Conservation (phyloP, 352 stramenopile genomes). For the Elongisporangium prolatum region DNA sequence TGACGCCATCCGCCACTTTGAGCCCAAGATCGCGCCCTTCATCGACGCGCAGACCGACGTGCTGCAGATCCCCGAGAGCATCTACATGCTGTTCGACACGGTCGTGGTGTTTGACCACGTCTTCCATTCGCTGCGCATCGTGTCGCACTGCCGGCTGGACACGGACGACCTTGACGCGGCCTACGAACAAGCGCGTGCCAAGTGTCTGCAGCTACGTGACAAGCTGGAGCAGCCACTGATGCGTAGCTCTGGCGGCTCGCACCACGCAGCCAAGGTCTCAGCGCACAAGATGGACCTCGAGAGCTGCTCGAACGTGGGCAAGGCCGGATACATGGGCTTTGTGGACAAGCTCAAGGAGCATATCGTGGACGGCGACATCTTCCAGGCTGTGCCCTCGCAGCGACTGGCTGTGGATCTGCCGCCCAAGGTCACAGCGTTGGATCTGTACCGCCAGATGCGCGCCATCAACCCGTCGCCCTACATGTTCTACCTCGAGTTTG, state of each 20-base stretch:
- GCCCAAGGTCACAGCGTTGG: constrained; percentile 57
- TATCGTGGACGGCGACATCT: constrained; percentile 88
- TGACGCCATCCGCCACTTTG: constrained; percentile 86
- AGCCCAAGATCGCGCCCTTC: constrained; percentile 75
- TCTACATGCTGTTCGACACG: constrained; percentile 91
- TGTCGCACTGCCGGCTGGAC: constrained; percentile 77
- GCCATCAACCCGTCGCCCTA: constrained; percentile 88
- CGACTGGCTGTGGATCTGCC: constrained; percentile 67
- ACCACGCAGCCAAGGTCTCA: constrained; percentile 25
- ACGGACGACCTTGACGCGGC: constrained; percentile 53
- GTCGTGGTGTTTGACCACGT: constrained; percentile 89
- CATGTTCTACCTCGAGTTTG: constrained; percentile 88
- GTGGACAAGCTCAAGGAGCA: constrained; percentile 85
- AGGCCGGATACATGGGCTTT: constrained; percentile 83
- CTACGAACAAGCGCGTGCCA: constrained; percentile 67
- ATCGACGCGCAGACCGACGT: constrained; percentile 75
- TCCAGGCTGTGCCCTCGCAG: constrained; percentile 87
- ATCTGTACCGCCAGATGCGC: constrained; percentile 88
- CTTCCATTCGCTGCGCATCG: constrained; percentile 88
- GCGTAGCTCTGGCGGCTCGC: constrained; percentile 48
- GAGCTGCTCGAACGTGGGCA: constrained; percentile 74
- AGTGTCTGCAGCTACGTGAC: constrained; percentile 62
- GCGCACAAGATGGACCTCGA: constrained; percentile 61
- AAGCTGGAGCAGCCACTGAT: constrained; percentile 58
- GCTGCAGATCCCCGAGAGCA: constrained; percentile 80